Conservation (phyloP, 805 yeast species). For the Lipomyces starkeyi region DNA sequence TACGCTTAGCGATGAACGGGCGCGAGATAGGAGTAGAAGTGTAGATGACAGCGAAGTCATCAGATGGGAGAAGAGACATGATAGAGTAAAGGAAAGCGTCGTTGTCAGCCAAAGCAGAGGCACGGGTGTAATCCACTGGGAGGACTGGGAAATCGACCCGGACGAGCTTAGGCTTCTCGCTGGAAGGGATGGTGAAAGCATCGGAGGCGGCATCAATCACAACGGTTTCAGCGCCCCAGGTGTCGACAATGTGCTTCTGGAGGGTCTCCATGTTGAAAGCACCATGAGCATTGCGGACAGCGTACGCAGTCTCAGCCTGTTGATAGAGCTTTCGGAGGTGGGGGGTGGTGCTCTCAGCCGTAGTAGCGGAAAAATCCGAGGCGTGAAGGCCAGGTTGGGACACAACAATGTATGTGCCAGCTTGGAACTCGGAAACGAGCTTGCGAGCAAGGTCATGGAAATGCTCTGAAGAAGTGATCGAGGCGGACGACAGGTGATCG, state of each 20-base stretch:
- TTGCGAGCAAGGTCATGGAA: slow-evolving; percentile 35
- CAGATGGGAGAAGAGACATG: slow-evolving; percentile 44
- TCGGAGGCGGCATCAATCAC: slow-evolving; percentile 51
- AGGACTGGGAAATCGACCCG: slow-evolving; percentile 62
- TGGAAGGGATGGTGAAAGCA: slow-evolving; percentile 61
- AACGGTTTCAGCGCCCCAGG: slow-evolving; percentile 60
- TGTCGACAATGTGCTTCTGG: slow-evolving; percentile 51
- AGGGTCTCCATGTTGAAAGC: slow-evolving; percentile 52
- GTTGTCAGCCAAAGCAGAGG: slow-evolving; percentile 38
- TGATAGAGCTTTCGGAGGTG: slow-evolving; percentile 35
- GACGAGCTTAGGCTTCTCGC: slow-evolving; percentile 66
- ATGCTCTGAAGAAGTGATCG: slow-evolving; percentile 35
- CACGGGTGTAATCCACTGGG: slow-evolving; percentile 43
- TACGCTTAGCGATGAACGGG: slow-evolving; percentile 33
- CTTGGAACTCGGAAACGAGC: slow-evolving; percentile 32
- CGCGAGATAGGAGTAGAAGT: slow-evolving; percentile 43
- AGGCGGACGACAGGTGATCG: slow-evolving; percentile 31
- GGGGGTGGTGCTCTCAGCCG: slow-evolving; percentile 35
- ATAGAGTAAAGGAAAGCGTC: slow-evolving; percentile 43
- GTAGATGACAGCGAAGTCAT: slow-evolving; percentile 47
- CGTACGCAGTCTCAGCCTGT: slow-evolving; percentile 36
- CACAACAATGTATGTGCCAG: slow-evolving; percentile 43
- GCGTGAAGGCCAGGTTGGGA: slow-evolving; percentile 51
- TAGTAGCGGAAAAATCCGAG: slow-evolving; percentile 38
- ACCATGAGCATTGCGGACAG: slow-evolving; percentile 40